Percentiles rank a stretch among this genome's conserved stretches.
phyloP scores from a whole-genome alignment of 2,329 filamentous ascomycete species.

The Sporothrix variecibatus region DNA sequence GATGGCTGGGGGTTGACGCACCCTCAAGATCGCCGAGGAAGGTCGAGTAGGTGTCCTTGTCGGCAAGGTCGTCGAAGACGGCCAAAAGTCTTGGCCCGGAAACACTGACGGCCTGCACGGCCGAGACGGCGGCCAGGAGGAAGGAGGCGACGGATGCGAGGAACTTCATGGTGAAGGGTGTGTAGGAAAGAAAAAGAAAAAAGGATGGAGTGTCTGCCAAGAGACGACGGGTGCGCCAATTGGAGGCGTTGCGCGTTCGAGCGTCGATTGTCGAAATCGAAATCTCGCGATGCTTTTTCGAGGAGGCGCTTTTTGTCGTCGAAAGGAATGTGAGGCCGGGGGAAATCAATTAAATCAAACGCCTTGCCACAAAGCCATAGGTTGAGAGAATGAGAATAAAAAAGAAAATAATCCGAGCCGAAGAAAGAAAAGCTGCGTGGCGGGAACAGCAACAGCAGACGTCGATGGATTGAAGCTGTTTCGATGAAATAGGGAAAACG shows the following conservation, averaged over 20 bases:
- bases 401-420: neutral
- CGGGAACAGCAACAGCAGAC: neutral
- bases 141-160: conserved; percentile 64
- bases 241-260: neutral
- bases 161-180: conserved; percentile 61
- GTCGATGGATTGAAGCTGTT: neutral
- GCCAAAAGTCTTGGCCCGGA: conserved; percentile 80
- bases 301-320: neutral
- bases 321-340: conserved; percentile 2
- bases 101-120: conserved; percentile 75
- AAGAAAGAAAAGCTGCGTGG: neutral
- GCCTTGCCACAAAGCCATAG: conserved; percentile 3
- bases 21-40: conserved; percentile 74
- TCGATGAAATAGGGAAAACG: conserved; percentile 32
- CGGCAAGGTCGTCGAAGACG: conserved; percentile 77
- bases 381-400: neutral
- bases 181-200: conserved; percentile 28
- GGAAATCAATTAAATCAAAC: neutral
- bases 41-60: conserved; percentile 80
- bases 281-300: conserved; percentile 7
- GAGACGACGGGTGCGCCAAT: conserved; percentile 15
- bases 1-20: conserved; percentile 39
- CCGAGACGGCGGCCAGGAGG: conserved; percentile 65
- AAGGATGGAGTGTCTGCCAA: conserved; percentile 29
- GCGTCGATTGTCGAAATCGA: neutral